These are phyloP conservation scores for Polytolypa hystricis DNA, from an alignment of 2,329 filamentous ascomycete genomes.

Conservation along the genomic window DNA sequence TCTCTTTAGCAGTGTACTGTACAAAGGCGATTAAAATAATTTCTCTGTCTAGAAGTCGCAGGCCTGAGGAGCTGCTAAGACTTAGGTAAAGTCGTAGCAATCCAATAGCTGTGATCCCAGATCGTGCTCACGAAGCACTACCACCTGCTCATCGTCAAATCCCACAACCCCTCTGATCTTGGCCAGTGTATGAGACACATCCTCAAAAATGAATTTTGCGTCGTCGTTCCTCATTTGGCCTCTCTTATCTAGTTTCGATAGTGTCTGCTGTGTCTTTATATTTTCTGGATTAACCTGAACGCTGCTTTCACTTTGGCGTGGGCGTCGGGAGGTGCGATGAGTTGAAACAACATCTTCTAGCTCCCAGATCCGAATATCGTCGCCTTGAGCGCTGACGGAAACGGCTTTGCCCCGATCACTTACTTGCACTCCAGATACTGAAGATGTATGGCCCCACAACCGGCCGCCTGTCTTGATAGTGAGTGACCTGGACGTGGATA, in stretches of 20 bases:
- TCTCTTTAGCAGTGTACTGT: too few species aligned
- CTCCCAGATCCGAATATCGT: constrained; percentile 78
- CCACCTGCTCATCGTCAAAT: constrained; percentile 87
- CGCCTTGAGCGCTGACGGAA: constrained; percentile 71
- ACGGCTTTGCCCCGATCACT: constrained; percentile 78
- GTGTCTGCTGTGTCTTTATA: constrained; percentile 7
- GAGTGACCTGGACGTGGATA: constrained; percentile 54
- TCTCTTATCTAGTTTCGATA: constrained; percentile 1
- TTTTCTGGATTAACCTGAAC: constrained; percentile 41
- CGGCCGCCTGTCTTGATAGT: constrained; percentile 62
- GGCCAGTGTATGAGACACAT: constrained; percentile 28
- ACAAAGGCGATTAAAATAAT: too few species aligned
- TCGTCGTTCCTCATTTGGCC: constrained; percentile 8
- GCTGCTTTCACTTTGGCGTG: constrained; percentile 39
- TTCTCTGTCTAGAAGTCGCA: not conserved
- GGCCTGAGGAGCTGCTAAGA: constrained; percentile 29
- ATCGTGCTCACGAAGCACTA: constrained; percentile 61
- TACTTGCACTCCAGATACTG: constrained; percentile 75
- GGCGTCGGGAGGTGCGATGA: constrained; percentile 30
- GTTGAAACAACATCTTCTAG: constrained; percentile 59
- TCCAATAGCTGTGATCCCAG: constrained; percentile 61
- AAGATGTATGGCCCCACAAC: constrained; percentile 86
- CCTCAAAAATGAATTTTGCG: constrained; percentile 12
- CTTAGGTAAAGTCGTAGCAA: constrained; percentile 84
- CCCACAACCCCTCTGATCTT: constrained; percentile 57